phyloP scores from a whole-genome alignment of 768 basidiomycete species.

The Kwoniella dejecticola region DNA sequence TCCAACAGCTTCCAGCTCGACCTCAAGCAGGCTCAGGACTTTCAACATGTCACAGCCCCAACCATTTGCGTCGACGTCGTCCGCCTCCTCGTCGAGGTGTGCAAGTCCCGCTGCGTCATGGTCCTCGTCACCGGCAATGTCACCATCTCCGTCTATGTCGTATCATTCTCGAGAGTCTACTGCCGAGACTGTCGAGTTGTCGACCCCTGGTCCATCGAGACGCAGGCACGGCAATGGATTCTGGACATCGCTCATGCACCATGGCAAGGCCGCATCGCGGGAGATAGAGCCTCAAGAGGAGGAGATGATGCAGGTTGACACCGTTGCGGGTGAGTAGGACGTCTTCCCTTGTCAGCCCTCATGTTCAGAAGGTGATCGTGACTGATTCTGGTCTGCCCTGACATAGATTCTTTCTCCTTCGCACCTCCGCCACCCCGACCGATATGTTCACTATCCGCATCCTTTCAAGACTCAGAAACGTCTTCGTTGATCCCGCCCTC shows the following conservation, averaged over 20 bases:
- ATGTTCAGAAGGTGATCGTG: background rate
- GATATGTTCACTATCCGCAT: constrained; percentile 30
- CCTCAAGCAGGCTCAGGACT: background rate
- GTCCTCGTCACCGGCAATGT: constrained; percentile 12
- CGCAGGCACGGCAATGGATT: constrained; percentile 26
- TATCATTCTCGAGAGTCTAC: constrained; percentile 13
- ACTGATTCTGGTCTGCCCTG: background rate
- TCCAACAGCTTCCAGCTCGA: background rate
- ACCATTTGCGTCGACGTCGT: constrained; percentile 13
- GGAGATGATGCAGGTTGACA: constrained; percentile 32
- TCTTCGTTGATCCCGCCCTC: constrained; percentile 43
- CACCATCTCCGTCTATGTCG: constrained; percentile 6
- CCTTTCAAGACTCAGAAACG: constrained; percentile 38
- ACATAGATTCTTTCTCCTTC: constrained; percentile 29
- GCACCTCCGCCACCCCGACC: constrained; percentile 35
- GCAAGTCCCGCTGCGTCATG: constrained; percentile 10
- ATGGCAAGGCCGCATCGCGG: constrained; percentile 14
- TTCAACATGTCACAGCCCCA: constrained; percentile 11
- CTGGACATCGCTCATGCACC: constrained; percentile 24
- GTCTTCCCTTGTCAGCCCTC: background rate
- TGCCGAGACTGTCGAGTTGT: constrained; percentile 7
- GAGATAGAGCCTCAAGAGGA: constrained; percentile 26
- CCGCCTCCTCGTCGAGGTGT: constrained; percentile 14
- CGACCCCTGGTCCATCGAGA: constrained; percentile 9
- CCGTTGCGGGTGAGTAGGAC: constrained; percentile 19